These are phyloP conservation scores for Cystobasidium tubakii DNA, from an alignment of 768 basidiomycete species.

Conservation along the genomic window DNA sequence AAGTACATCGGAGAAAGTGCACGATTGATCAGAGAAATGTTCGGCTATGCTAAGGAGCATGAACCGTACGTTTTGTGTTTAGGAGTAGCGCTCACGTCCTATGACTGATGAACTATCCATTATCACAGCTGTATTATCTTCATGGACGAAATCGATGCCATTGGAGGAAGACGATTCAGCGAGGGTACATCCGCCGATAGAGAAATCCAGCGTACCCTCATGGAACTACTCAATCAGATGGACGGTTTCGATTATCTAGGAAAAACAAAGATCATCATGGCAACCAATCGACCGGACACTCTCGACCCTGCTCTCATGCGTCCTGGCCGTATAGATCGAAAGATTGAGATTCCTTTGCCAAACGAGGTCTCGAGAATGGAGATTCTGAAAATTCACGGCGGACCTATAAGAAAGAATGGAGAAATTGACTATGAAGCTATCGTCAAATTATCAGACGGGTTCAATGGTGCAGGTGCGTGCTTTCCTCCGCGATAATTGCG, in stretches of 20 bases:
- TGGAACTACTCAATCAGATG: conserved; percentile 99
- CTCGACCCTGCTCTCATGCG: conserved; percentile 93
- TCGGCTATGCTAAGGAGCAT: conserved; percentile 92
- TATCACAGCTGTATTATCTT: conserved; percentile 46
- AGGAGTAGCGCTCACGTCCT: too few relatives aligned
- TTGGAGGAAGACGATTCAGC: conserved; percentile 81
- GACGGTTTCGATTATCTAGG: conserved; percentile 98
- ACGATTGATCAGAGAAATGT: conserved; percentile 94
- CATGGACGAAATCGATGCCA: conserved; percentile 66
- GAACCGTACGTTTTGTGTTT: conserved; percentile 75
- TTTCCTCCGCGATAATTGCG: conserved; percentile 58
- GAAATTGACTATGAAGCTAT: conserved; percentile 98
- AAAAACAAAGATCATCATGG: conserved; percentile 94
- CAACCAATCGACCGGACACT: conserved; percentile 98
- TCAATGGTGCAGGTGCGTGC: conserved; percentile 93
- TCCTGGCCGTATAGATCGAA: conserved; percentile 90
- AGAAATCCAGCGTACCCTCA: conserved; percentile 95
- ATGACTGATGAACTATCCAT: too few relatives aligned
- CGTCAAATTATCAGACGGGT: conserved; percentile 87
- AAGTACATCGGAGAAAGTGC: conserved; percentile 99
- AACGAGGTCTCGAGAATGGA: conserved; percentile 94
- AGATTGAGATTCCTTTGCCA: conserved; percentile 94
- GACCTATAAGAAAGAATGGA: conserved; percentile 85
- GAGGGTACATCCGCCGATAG: conserved; percentile 97
- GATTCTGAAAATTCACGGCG: conserved; percentile 94